These are phyloP conservation scores for Metschnikowia noctiluminum DNA, from an alignment of 805 yeast genomes.

Conservation along the genomic window DNA sequence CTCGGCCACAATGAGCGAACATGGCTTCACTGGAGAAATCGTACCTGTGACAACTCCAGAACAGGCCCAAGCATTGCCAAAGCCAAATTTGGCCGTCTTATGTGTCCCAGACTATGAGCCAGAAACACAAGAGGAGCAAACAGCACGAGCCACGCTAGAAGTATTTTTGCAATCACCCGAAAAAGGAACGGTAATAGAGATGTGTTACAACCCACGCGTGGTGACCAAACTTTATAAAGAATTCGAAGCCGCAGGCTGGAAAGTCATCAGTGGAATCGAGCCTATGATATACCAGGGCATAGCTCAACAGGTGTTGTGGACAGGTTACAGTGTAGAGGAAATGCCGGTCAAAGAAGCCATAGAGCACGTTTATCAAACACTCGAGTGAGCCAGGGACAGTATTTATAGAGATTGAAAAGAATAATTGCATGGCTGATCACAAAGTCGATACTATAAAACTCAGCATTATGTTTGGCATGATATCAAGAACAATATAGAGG, in stretches of 20 bases:
- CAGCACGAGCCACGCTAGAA: conserved; percentile 24
- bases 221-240: conserved; percentile 23
- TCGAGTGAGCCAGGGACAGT: background rate
- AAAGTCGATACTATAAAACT: too few species aligned
- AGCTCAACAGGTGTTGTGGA: conserved; percentile 31
- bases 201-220: conserved; percentile 34
- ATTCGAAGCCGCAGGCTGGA: conserved; percentile 24
- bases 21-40: conserved; percentile 26
- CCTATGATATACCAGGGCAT: conserved; percentile 33
- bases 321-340: conserved; percentile 24
- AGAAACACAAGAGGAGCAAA: conserved; percentile 19
- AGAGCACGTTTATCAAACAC: conserved; percentile 15
- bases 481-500: too few species aligned
- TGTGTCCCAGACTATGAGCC: conserved; percentile 32
- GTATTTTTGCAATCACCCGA: conserved; percentile 22
- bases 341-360: conserved; percentile 24
- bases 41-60: conserved; percentile 23
- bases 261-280: conserved; percentile 28
- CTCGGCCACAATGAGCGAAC: conserved; percentile 17
- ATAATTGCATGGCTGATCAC: background rate
- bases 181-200: conserved; percentile 29
- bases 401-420: background rate
- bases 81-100: conserved; percentile 24
- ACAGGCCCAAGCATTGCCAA: conserved; percentile 18
- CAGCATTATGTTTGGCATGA: too few species aligned